phyloP scores from a whole-genome alignment of 257 asterid genomes.

The Osmanthus fragrans region DNA sequence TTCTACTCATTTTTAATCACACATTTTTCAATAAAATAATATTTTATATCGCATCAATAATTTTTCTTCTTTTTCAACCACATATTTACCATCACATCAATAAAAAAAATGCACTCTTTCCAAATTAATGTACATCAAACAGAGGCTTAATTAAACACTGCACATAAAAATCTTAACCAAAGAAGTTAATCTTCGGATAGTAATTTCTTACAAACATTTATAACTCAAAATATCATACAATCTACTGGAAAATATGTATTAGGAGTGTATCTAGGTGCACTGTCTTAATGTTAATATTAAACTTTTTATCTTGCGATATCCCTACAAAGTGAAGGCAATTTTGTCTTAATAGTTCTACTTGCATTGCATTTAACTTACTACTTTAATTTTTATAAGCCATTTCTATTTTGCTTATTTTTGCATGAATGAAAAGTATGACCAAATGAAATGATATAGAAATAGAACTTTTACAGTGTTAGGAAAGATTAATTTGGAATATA shows the following conservation, averaged over 20 bases:
- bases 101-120: too few relatives aligned
- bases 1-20: too few relatives aligned
- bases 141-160: neutral
- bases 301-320: too few relatives aligned
- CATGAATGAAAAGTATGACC: neutral
- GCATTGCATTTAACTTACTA: neutral
- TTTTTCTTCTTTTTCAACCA: too few relatives aligned
- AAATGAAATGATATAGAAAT: neutral
- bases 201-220: neutral
- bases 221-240: neutral
- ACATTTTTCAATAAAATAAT: too few relatives aligned
- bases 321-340: too few relatives aligned
- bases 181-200: too few relatives aligned
- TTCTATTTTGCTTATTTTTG: neutral
- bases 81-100: too few relatives aligned
- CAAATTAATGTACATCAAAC: too few relatives aligned
- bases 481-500: too few relatives aligned
- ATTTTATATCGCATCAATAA: too few relatives aligned
- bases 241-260: neutral
- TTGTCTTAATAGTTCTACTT: neutral
- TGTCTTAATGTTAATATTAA: neutral
- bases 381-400: neutral
- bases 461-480: neutral
- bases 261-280: neutral
- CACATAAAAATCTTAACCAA: neutral